Base-by-base conservation (phyloP, 805 yeast genomes). In the Metschnikowia similis region DNA sequence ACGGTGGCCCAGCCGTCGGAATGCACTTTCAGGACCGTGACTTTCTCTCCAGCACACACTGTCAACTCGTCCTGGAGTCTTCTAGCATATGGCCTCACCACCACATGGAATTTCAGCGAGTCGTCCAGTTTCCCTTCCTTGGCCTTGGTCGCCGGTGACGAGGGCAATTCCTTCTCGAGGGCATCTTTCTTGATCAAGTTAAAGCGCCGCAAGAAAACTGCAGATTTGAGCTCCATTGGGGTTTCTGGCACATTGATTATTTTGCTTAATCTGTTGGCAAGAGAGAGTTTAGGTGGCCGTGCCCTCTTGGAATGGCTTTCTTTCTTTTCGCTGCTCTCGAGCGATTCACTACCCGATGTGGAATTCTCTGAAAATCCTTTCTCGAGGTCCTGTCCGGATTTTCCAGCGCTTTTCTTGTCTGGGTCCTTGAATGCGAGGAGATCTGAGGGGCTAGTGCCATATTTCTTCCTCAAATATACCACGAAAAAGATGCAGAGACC, bases 1-100 rank as follows among this genome's bases (percentile, higher is more conserved):
- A 70, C 69, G 16, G 60, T 58, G 51, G 73, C 70, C 77, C 77
- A 73, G 3, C 74, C 75, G 43, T 71, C 76, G 10, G 66, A 52
- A 49, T 65, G 69, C 5, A 53, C 56, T 26, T 60, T 58, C 27
- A 59, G 44, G 3, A 69, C 46, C 7, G 48, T 34, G 2, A 68
- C 71, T 27, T 52, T 50, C 35, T 73, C 73, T 0, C 75, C 75
- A 3, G 59, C 48, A 2, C 52, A 42, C 3, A 72, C 52, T 9
- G 65, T 54, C 11, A 72, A 42, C 53, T 73, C 77, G 50, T 73
- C 77, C 6, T 56, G 54, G 36, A 72, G 56, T 6, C 57, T 53
- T 45, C 62, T 66, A 4, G 51, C 54, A 44, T 71, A 73, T 1
- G 60, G 48, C 52, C 57, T 61, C 3, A 64, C 57, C 13, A 65